These are phyloP conservation scores for Eucalyptus marginata DNA, from an alignment of 345 rosid species.

Conservation along the genomic window DNA sequence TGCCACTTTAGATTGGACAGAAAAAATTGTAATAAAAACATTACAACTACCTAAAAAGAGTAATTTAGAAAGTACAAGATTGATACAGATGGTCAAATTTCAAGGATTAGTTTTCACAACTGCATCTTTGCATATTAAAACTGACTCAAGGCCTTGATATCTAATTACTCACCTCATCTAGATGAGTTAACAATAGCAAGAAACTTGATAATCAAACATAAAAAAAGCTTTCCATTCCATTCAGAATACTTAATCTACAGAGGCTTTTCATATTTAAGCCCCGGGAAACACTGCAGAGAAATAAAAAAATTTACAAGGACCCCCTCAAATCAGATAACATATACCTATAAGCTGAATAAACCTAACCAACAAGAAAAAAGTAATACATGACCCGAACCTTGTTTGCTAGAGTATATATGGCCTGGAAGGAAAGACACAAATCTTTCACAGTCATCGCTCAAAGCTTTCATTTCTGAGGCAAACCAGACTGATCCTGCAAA, in stretches of 20 bases:
- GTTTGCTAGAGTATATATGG: constrained; percentile 89
- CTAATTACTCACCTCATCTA: background rate
- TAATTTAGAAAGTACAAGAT: background rate
- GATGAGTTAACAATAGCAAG: background rate
- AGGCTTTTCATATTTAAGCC: background rate
- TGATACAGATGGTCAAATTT: background rate
- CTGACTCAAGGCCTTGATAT: background rate
- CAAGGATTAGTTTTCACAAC: background rate
- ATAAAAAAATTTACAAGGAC: background rate
- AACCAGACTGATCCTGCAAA: constrained; percentile 78
- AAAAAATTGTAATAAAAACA: background rate
- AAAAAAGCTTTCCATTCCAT: background rate
- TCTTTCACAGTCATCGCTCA: constrained; percentile 90
- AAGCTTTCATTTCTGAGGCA: constrained; percentile 85
- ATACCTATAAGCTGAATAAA: background rate
- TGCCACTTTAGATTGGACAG: background rate
- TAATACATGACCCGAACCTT: background rate
- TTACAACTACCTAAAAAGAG: background rate
- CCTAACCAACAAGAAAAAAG: background rate
- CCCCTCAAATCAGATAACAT: background rate
- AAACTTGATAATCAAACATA: background rate
- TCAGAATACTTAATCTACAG: background rate
- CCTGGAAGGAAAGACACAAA: constrained; percentile 88
- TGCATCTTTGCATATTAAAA: background rate
- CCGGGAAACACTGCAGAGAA: background rate